Base-by-base conservation (phyloP, 805 yeast genomes). In the Metschnikowia colocasiae region DNA sequence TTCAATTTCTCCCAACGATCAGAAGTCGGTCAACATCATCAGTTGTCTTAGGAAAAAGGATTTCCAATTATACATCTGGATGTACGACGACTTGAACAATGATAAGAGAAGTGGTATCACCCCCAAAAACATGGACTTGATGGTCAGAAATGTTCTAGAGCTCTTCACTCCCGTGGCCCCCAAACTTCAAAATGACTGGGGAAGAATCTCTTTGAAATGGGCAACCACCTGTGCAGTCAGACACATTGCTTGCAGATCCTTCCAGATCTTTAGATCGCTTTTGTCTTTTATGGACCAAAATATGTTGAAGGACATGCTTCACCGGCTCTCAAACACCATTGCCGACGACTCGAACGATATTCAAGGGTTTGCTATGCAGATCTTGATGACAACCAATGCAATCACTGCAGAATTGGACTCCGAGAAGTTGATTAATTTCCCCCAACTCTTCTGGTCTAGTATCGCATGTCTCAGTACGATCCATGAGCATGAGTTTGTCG, bases 161-260 rank as follows among this genome's bases (percentile, higher is more conserved):
- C 73, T 86, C 0, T 81, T 89, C 55, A 53, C 69, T 6, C 67
- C 73, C 0, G 63, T 73, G 0, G 65, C 68, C 20, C 65, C 68
- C 1, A 78, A 82, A 0, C 69, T 90, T 34, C 95, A 85, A 60
- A 78, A 78, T 35, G 87, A 84, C 43, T 94, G 99, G 99, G 84
- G 95, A 43, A 71, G 83, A 29, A 81, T 79, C 3, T 85, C 98
- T 0, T 71, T 95, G 30, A 75, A 78, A 25, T 94, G 99, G 99
- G 97, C 99, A 0, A 94, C 99, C 0, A 84, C 96, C 1, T 94
- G 98, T 69, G 95, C 97, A 2, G 98, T 92, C 1, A 77, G 97
- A 59, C 99, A 95, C 62, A 80, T 94, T 55, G 99, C 99, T 0
- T 94, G 99, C 55, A 78, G 99, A 22, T 91, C 98, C 0, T 92